These are phyloP conservation scores for Gossypium trilobum DNA, from an alignment of 441 rosid genomes.

Conservation along the genomic window DNA sequence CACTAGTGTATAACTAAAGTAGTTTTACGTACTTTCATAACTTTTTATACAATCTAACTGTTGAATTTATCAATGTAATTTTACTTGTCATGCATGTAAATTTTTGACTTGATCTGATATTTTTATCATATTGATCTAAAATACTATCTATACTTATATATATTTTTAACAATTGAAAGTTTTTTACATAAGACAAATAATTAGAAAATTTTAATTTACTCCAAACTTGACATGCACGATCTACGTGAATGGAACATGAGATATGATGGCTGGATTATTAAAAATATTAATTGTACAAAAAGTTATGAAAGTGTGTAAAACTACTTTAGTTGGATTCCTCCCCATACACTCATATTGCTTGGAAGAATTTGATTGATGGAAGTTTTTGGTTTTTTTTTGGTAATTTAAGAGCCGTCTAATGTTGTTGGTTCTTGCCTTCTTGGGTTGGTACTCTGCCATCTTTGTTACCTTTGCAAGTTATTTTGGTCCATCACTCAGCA, in stretches of 20 bases:
- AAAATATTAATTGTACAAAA: background rate
- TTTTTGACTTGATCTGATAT: no score
- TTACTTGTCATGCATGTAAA: no score
- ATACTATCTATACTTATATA: no score
- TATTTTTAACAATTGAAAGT: no score
- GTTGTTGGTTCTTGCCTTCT: background rate
- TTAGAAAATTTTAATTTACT: background rate
- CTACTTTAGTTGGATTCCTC: background rate
- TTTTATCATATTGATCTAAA: no score
- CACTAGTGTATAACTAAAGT: background rate
- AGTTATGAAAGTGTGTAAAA: background rate
- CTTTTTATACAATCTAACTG: no score
- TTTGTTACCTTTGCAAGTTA: background rate
- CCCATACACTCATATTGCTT: background rate
- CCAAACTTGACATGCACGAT: background rate
- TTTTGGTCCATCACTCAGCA: background rate
- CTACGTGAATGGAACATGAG: background rate
- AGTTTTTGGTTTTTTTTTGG: background rate
- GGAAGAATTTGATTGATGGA: background rate
- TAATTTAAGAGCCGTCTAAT: background rate
- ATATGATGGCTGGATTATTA: background rate
- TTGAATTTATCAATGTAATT: no score
- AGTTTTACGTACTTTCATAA: background rate
- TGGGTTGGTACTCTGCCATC: background rate
- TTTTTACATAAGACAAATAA: background rate